These are phyloP conservation scores for Ophiosphaerella korrae DNA, from an alignment of 2,329 filamentous ascomycete species.

Conservation along the genomic window DNA sequence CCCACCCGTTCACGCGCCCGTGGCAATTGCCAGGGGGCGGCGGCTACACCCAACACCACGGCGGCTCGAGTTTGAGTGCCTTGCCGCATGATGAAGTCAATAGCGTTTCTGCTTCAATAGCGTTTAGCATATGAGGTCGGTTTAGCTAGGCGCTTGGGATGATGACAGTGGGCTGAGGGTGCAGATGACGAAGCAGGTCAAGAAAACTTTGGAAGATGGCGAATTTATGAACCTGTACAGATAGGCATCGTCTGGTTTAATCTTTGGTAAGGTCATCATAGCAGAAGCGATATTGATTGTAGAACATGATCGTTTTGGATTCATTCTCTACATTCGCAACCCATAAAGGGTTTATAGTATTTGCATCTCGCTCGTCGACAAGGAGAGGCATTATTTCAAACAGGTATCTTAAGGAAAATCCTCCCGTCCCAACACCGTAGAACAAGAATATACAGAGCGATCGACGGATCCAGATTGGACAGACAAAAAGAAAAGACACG, in stretches of 20 bases:
- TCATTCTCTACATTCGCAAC: conserved; percentile 3
- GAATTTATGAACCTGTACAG: too few relatives aligned
- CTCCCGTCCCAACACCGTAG: conserved; percentile 3
- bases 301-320: conserved; percentile 2
- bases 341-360: neutral
- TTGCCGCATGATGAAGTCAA: neutral
- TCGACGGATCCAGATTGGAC: neutral
- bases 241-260: too few relatives aligned
- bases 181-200: neutral
- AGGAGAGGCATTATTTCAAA: conserved; percentile 6
- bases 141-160: conserved; percentile 5
- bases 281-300: neutral
- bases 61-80: neutral
- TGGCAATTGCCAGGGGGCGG: neutral
- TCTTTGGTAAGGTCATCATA: too few relatives aligned
- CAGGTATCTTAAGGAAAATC: conserved; percentile 10
- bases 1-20: neutral
- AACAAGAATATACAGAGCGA: neutral
- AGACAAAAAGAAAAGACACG: neutral
- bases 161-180: neutral
- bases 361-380: conserved; percentile 1
- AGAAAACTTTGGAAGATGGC: neutral
- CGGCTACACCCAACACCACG: neutral
- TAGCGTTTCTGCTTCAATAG: conserved; percentile 1
- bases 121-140: neutral